Base-by-base conservation (phyloP, 768 basidiomycete genomes). In the Astraeus odoratus region DNA sequence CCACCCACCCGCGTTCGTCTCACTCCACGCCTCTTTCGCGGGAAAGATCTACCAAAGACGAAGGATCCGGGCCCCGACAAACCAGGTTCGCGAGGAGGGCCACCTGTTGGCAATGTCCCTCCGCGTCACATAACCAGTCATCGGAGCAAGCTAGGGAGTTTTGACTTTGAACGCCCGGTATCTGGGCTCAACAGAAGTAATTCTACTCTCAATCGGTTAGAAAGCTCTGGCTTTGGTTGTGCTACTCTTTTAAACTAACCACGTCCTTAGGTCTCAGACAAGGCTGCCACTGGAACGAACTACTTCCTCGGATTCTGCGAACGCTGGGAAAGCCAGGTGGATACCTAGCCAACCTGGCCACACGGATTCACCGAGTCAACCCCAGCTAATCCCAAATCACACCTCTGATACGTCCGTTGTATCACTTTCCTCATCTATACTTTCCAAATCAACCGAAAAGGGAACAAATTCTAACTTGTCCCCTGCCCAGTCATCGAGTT, bases 101-200 rank as follows among this genome's bases (percentile, higher is more conserved):
- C 42, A 13, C 34, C 47, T 8, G 48, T 51, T 35, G 48, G 36
- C 8, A 36, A 36, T 18, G 27, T 41, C 26, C 39, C 44, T 24
- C 39, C 35, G 9, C 63, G 63, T 47, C 63, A 61, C 34, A 63
- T 67, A 42, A 55, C 52, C 19, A 67, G 55, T 24, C 70, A 73
- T 39, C 64, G 75, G 1, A 74, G 68, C 33, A 81, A 83, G 56
- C 81, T 83, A 51, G 83, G 83, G 5, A 83, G 79, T 54, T 86
- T 86, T 58, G 84, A 86, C 56, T 86, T 86, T 52, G 85, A 86
- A 61, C 70, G 83, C 27, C 83, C 84, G 0, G 72, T 77, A 12
- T 64, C 64, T n/a, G 51, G 51, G 2, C 56, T 66, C 41, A 66
- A 64, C 43, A 50, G 51, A 47, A 62, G 59, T 15, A 52, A 26